phyloP scores from a whole-genome alignment of 176 grass and related monocot species.

The Carex scoparia region DNA sequence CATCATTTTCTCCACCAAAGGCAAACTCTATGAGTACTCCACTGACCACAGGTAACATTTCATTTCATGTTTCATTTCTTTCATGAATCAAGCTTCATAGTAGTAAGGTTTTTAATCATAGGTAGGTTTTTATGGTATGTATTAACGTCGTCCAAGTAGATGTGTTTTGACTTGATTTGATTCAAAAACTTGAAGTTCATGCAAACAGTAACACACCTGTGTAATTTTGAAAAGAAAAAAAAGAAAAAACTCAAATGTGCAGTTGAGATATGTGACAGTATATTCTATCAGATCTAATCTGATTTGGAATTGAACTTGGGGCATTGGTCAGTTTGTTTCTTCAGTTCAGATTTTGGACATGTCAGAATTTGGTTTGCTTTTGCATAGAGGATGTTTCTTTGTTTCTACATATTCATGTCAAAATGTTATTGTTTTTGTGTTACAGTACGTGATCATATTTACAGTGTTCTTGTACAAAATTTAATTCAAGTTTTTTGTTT shows the following conservation, averaged over 20 bases:
- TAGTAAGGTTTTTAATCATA: no score
- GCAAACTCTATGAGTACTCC: slow-evolving; percentile 41
- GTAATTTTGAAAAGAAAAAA: background rate
- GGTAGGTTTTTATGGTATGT: background rate
- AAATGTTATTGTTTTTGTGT: background rate
- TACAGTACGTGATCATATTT: background rate
- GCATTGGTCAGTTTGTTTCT: background rate
- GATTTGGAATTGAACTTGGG: background rate
- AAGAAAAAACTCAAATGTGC: background rate
- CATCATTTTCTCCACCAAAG: slow-evolving; percentile 41
- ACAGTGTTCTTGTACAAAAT: background rate
- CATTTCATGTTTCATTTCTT: background rate
- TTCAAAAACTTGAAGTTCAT: background rate
- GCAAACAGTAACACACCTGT: background rate
- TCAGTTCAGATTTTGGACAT: background rate
- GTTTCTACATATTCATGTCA: background rate
- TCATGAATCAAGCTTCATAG: background rate
- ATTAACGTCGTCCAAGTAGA: background rate
- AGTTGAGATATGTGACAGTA: background rate
- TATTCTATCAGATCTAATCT: background rate
- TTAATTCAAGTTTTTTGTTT: background rate
- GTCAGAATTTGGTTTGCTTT: background rate
- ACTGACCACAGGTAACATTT: slow-evolving; percentile 22
- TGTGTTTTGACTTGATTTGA: background rate
- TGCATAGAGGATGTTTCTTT: background rate